Base-by-base conservation (phyloP, 805 yeast species). In the Saturnispora diversa region DNA sequence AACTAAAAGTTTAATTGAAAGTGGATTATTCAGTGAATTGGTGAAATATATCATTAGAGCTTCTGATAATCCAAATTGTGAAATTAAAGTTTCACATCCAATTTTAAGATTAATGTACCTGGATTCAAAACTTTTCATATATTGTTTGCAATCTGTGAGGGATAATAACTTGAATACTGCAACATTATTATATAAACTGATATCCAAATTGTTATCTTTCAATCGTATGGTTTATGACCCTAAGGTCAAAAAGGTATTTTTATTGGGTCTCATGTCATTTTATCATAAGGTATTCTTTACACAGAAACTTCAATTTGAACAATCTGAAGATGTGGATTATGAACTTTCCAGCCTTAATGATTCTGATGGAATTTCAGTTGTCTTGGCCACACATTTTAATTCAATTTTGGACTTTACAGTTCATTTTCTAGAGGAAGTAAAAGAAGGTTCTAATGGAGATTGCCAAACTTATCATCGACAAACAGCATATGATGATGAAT, bases 381-480 rank as follows among this genome's bases (percentile, higher is more conserved):
- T 57, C 4, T 44, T 61, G 19, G 40, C 48, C 3, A 21, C 33
- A 9, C 42, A 49, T 8, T 51, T 65, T 28, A 60, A 64, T 37
- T 54, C 42, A 5, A 33, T 58, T 19, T 31, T 63, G 29, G 49
- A 50, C 13, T 30, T 53, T 24, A 27, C 49, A 10, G 48, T 61
- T 2, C 57, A 70, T 37, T 68, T 81, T 44, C 55, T 84, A 36
- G 96, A 88, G 50, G 95, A 86, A 53, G 68, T 82, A 11, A 73
- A 77, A 42, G 97, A 88, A 54, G 46, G 57, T 9, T 55, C 51
- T 3, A 54, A 58, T 24, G 86, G 85, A 3, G 83, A 79, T 49
- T 70, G 77, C 49, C 69, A 63, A 23, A 64, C 60, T 20, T 76
- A 75, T 47, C 78, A 74, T 48, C 58, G 63, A 12, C 64, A 69